Conservation (phyloP, 495 filamentous ascomycete species). For the Cladorrhinum samala region DNA sequence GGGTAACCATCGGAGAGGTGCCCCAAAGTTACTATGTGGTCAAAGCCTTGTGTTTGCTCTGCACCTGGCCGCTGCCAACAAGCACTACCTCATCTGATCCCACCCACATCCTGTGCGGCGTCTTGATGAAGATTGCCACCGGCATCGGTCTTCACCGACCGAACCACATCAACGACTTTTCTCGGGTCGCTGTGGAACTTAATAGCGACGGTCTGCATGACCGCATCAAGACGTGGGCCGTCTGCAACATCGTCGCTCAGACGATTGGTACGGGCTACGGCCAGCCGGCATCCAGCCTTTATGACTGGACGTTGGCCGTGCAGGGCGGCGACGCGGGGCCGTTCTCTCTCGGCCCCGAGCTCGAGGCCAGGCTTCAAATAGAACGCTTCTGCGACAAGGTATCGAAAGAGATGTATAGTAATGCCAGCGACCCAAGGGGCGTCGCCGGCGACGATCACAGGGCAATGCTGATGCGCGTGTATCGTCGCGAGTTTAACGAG, state of each 20-base stretch:
- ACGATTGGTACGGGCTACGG: slow-evolving; percentile 86
- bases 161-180: slow-evolving; percentile 86
- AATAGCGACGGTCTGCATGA: slow-evolving; percentile 81
- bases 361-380: slow-evolving; percentile 65
- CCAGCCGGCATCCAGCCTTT: slow-evolving; percentile 80
- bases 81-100: slow-evolving; percentile 82
- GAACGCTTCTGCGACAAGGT: slow-evolving; percentile 81
- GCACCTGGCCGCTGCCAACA: slow-evolving; percentile 84
- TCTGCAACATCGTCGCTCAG: slow-evolving; percentile 90
- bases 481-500: slow-evolving; percentile 50
- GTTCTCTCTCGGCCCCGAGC: slow-evolving; percentile 60
- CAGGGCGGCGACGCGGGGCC: slow-evolving; percentile 56
- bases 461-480: slow-evolving; percentile 57
- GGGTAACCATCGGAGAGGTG: slow-evolving; percentile 74
- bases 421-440: slow-evolving; percentile 66
- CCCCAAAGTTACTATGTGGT: slow-evolving; percentile 86
- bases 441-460: slow-evolving; percentile 65
- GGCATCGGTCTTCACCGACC: slow-evolving; percentile 87
- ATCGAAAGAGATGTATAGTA: slow-evolving; percentile 79
- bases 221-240: slow-evolving; percentile 82
- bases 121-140: slow-evolving; percentile 91
- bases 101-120: slow-evolving; percentile 81
- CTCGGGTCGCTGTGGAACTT: slow-evolving; percentile 71
- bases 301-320: slow-evolving; percentile 75
- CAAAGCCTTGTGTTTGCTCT: slow-evolving; percentile 82